phyloP scores from a whole-genome alignment of 257 asterid species.

The Ballota nigra region DNA sequence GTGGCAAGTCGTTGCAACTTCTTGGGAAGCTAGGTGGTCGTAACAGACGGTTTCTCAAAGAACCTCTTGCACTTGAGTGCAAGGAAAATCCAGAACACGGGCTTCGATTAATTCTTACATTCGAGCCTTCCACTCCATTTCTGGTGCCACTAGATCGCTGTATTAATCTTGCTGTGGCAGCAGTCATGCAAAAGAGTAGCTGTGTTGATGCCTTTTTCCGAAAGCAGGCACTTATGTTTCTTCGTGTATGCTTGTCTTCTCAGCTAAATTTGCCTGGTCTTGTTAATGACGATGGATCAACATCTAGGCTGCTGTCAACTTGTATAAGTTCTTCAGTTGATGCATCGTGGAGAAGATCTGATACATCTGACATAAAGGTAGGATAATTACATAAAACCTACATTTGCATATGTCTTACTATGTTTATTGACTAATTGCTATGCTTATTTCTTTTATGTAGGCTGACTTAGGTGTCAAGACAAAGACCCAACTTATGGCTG shows the following conservation, averaged over 20 bases:
- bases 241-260: conserved; percentile 92
- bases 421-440: not conserved
- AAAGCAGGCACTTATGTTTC: conserved; percentile 88
- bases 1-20: conserved; percentile 89
- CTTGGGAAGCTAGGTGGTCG: conserved; percentile 99
- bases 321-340: conserved; percentile 80
- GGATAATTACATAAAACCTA: conserved; percentile 15
- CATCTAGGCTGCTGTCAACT: conserved; percentile 65
- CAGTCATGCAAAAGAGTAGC: conserved; percentile 80
- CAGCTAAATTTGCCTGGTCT: conserved; percentile 97
- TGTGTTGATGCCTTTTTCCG: conserved; percentile 74
- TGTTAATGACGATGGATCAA: conserved; percentile 67
- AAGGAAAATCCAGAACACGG: conserved; percentile 99
- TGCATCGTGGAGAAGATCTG: conserved; percentile 86
- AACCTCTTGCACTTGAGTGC: conserved; percentile 97
- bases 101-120: conserved; percentile 88
- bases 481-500: conserved; percentile 99
- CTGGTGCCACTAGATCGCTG: conserved; percentile 98
- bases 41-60: conserved; percentile 95
- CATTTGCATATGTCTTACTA: conserved; percentile 11
- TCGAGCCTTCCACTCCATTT: conserved; percentile 98
- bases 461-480: conserved; percentile 99
- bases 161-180: conserved; percentile 93
- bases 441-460: conserved; percentile 47
- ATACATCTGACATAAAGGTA: conserved; percentile 89